phyloP scores from a whole-genome alignment of 2,329 filamentous ascomycete genomes.

The Colletotrichum neosansevieriae region DNA sequence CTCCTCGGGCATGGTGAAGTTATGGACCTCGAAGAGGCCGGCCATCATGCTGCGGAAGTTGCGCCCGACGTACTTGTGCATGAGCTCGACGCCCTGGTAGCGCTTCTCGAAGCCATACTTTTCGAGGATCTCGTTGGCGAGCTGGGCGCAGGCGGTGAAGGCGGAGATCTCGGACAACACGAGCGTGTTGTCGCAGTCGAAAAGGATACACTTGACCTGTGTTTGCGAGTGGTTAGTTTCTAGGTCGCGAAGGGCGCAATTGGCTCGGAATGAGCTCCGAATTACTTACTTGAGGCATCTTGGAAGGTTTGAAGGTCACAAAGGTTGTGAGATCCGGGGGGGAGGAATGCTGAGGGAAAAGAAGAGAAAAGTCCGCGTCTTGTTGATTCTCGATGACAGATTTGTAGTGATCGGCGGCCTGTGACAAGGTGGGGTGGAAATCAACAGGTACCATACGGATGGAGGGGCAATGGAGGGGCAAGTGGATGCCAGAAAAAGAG shows the following conservation, averaged over 20 bases:
- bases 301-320: slow-evolving; percentile 41
- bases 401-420: slow-evolving; percentile 38
- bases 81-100: slow-evolving; percentile 83
- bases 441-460: slow-evolving; percentile 33
- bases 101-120: slow-evolving; percentile 71
- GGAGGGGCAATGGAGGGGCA: slow-evolving; percentile 35
- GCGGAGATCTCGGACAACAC: slow-evolving; percentile 90
- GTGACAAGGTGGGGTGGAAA: slow-evolving; percentile 29
- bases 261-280: neutral
- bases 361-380: neutral
- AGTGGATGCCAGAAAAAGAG: slow-evolving; percentile 37
- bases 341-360: neutral
- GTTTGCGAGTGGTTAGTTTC: neutral
- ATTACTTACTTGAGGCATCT: slow-evolving; percentile 49
- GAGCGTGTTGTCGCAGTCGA: slow-evolving; percentile 91
- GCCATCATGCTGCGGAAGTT: slow-evolving; percentile 94
- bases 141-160: slow-evolving; percentile 89
- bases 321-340: neutral
- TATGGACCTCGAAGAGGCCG: slow-evolving; percentile 79
- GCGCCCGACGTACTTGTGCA: slow-evolving; percentile 89
- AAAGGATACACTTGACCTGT: slow-evolving; percentile 78
- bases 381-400: slow-evolving; percentile 24
- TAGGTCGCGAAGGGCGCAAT: neutral
- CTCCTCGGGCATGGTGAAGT: slow-evolving; percentile 74
- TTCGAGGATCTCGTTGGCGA: slow-evolving; percentile 86